Base-by-base conservation (phyloP, 441 rosid genomes). In the Erodium moschatum region DNA sequence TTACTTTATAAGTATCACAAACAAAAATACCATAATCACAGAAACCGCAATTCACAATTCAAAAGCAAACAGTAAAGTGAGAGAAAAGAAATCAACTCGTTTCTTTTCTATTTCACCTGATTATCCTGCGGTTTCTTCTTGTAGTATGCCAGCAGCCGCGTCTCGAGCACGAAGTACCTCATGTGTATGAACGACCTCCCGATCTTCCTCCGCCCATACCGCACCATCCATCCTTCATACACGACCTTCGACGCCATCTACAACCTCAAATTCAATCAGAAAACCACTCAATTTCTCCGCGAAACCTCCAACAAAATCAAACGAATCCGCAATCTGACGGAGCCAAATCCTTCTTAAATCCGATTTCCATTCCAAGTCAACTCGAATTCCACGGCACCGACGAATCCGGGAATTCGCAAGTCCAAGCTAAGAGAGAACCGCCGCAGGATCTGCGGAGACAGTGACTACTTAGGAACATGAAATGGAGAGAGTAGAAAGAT, bases 191-290 rank as follows among this genome's bases (percentile, higher is more conserved):
- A 93, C 21, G 98, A 91, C 81, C 96, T 72, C 12, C 98, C 98
- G 82, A 93, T 93, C 88, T 87, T 93, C 77, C 97, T 85, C 67
- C 98, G 83, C 70, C 98, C 98, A 64, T 91, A 88, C 69, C 98
- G 82, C 75, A 93, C 98, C 98, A 91, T 93, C 98, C 97, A 93
- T 70, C 98, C 98, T 75, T 93, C 97, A 68, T 91, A 93, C 66
- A 91, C 90, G 16, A 87, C 85, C 78, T 91, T 93, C 18, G 98
- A 85, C n/a, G 56, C 56, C 96, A 87, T 90, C 72, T 64, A 68
- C 50, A 12, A 66, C 64, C 40, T 62, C 69, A 18, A 64, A 70
- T 16, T 69, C 66, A 48, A 48, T 48, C 56, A 48, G 5, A 48
- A 48, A 48, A 48, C 13, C 15, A n/a, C 56, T 48, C 56, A n/a